Base-by-base conservation (phyloP, 345 rosid species). In the Brassica cretica region DNA sequence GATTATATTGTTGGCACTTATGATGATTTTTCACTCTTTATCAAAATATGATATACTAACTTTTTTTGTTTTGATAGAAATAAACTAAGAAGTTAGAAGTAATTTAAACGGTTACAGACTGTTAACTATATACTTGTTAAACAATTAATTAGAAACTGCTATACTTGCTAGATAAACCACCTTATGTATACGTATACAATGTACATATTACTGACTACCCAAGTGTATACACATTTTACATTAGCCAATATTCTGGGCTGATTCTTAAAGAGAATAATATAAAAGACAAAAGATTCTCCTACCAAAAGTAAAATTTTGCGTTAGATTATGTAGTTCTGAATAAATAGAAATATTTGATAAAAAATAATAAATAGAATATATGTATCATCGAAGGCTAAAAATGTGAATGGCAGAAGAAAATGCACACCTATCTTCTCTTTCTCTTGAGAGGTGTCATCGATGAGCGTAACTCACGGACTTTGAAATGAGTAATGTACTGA, bases 391-490 rank as follows among this genome's bases (percentile, higher is more conserved):
- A 76, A 41, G 10, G 46, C 25, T n/a, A n/a, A 60, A 58, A 71
- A 65, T 16, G 8, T 12, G 29, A 44, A 46, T 56, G 72, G 49
- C 27, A 29, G 72, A 56, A 78, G 64, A 44, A 46, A 62, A 73
- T 2, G 55, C 0, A 67, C 56, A 67, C 44, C 0, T 49, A 63
- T 59, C 46, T 15, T 39, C 11, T 59, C 24, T 55, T 7, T 59
- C 32, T 2, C 35, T 14, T 1, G 72, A n/a, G 74, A 74, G 75
- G 71, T 74, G 79, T 64, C 83, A 70, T 75, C 27, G 82, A 74
- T 75, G 76, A 80, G 79, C 83, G 79, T 64, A 64, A 75, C 58
- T 80, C 79, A 80, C 83, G 83, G 83, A 70, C 82, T 80, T 74
- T 41, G 75, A 67, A 74, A 80, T 12, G 76, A 70, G 76, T 64